Evolutionary conservation across 2,329 filamentous ascomycete genomes (phyloP).

Genomic region (Venturia asperata): DNA sequence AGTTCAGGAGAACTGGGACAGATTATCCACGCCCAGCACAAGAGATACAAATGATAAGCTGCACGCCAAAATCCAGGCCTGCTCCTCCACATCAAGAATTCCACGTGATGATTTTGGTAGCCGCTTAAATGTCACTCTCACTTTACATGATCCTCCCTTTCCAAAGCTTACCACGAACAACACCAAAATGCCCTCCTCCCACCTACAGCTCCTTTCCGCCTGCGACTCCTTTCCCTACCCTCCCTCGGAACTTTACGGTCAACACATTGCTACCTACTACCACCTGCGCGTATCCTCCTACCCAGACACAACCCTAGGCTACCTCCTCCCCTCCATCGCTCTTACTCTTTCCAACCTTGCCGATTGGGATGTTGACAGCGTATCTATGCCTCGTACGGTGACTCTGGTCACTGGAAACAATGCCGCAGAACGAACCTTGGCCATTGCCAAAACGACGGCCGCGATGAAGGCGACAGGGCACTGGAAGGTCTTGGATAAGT

Average conservation of each 20-base stretch:
- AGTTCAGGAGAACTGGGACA: background rate
- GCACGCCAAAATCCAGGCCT: background rate
- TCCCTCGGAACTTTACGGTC: constrained; percentile 44
- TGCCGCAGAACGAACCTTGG: constrained; percentile 55
- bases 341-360: constrained; percentile 48
- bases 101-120: background rate
- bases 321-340: constrained; percentile 56
- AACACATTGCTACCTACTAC: constrained; percentile 48
- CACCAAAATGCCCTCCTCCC: background rate
- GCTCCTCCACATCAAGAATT: background rate
- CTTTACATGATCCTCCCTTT: too few species aligned
- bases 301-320: constrained; percentile 54
- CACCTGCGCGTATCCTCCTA: constrained; percentile 61
- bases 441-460: constrained; percentile 50
- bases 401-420: constrained; percentile 54
- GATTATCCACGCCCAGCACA: background rate
- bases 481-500: constrained; percentile 60
- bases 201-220: background rate
- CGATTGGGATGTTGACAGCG: constrained; percentile 54
- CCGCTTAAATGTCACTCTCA: too few species aligned
- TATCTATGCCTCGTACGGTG: constrained; percentile 49
- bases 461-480: constrained; percentile 63
- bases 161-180: background rate
- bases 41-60: background rate
- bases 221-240: constrained; percentile 60